phyloP scores from a whole-genome alignment of 2,329 filamentous ascomycete species.

The Fusarium sp. region DNA sequence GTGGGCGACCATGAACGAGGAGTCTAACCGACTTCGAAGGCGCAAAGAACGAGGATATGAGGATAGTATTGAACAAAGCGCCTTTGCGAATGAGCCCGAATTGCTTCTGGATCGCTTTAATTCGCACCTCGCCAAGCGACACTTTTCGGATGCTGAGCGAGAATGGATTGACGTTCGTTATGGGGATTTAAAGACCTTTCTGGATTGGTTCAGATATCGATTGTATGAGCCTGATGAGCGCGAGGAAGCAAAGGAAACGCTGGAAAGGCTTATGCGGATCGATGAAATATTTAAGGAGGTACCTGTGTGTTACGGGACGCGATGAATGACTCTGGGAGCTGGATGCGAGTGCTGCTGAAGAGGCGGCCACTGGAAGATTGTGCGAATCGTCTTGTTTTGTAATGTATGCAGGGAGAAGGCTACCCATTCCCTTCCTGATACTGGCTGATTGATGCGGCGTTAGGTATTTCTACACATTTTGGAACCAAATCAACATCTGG shows the following conservation, averaged over 20 bases:
- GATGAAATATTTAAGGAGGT: neutral
- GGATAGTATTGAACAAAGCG: neutral
- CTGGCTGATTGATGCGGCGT: neutral
- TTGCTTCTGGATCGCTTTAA: neutral
- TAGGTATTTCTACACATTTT: neutral
- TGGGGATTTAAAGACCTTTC: neutral
- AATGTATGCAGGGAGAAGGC: neutral
- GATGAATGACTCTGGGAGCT: neutral
- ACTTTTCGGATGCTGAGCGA: neutral
- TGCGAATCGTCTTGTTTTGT: neutral
- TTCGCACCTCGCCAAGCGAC: neutral
- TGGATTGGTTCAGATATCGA: neutral
- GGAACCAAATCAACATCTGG: neutral
- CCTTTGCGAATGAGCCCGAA: neutral
- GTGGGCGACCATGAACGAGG: neutral
- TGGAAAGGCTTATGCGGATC: neutral
- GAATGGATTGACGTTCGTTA: neutral
- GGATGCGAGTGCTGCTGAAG: neutral
- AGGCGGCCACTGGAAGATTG: neutral
- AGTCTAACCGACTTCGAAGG: neutral
- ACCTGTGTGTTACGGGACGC: neutral
- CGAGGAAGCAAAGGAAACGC: neutral
- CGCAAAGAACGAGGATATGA: neutral
- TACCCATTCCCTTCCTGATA: neutral
- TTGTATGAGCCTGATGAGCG: neutral